Base-by-base conservation (phyloP, 1,284 basidiomycete genomes). In the Volvariella volvacea region DNA sequence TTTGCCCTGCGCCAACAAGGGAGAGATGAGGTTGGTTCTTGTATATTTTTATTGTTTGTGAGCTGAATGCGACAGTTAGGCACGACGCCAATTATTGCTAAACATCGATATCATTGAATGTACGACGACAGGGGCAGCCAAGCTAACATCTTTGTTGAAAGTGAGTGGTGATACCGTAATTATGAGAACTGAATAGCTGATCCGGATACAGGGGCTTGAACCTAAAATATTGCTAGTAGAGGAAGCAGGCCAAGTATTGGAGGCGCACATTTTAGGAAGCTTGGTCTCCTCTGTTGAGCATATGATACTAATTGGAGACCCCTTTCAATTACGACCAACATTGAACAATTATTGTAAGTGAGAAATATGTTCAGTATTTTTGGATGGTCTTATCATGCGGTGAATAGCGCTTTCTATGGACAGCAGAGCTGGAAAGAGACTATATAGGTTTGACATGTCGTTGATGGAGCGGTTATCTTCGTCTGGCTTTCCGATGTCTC, bases 221-320 rank as follows among this genome's bases (percentile, higher is more conserved):
- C 79, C 80, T 0, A 70, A 68, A 33, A 72, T 82, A 3, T 54
- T 83, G 46, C 60, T 83, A 28, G 73, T 83, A 1, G 80, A 83
- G 57, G 86, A 88, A 56, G 85, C 85, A 0, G 86, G 86, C 0
- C 85, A 88, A 62, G 83, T 88, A 0, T 67, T 88, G 12, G 86
- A 88, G 60, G 78, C 84, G 2, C 85, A 88, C 52, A 66, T 85
- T 9, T 56, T 87, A 0, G 75, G 73, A 1, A 73, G 68, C 39
- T 66, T 86, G 1, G 79, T 83, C 2, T 75, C 74, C 0, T 78
- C 76, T 1, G 66, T 81, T 0, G 66, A 81, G 44, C 80, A 84
- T 38, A 63, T 85, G 15, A 80, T 87, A 41, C 63, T 77, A 32
- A 83, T 87, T 21, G 84, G 84, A 0, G 85, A 87, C 50, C 83